Evolutionary conservation across 371 early-diverging fungal genomes (phyloP).

Genomic region (Mucor piriformis): DNA sequence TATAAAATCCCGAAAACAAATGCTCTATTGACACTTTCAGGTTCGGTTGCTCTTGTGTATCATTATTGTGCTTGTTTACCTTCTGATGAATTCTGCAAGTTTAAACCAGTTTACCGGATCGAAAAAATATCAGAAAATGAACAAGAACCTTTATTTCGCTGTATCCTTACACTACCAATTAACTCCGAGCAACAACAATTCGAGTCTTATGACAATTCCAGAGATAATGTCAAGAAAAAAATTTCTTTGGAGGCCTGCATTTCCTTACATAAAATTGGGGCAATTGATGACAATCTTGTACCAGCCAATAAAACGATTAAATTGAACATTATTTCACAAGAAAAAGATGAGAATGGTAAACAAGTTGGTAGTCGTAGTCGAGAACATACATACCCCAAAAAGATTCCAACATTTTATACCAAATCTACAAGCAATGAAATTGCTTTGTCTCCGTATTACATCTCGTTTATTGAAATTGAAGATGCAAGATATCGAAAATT

Average conservation of each 20-base stretch:
- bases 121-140: not conserved
- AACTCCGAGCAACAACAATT: not conserved
- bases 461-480: not conserved
- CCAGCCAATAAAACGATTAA: slow-evolving; percentile 40
- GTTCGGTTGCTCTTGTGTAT: not conserved
- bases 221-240: slow-evolving; percentile 64
- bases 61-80: slow-evolving; percentile 10
- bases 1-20: slow-evolving; percentile 61
- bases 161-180: slow-evolving; percentile 3
- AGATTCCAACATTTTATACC: slow-evolving; percentile 34
- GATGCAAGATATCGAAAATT: not conserved
- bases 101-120: slow-evolving; percentile 2
- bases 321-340: slow-evolving; percentile 28
- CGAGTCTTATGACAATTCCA: slow-evolving; percentile 9
- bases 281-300: slow-evolving; percentile 73
- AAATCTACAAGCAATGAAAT: not conserved
- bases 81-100: slow-evolving; percentile 9
- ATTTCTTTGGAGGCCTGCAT: slow-evolving; percentile 75
- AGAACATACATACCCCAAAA: slow-evolving; percentile 28
- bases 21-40: slow-evolving; percentile 55
- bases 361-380: slow-evolving; percentile 43
- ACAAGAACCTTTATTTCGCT: not conserved
- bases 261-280: slow-evolving; percentile 62
- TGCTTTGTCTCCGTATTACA: not conserved
- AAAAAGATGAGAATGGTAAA: slow-evolving; percentile 40